These are phyloP conservation scores for Brassica hybrid DNA, from an alignment of 441 rosid genomes.

Conservation along the genomic window DNA sequence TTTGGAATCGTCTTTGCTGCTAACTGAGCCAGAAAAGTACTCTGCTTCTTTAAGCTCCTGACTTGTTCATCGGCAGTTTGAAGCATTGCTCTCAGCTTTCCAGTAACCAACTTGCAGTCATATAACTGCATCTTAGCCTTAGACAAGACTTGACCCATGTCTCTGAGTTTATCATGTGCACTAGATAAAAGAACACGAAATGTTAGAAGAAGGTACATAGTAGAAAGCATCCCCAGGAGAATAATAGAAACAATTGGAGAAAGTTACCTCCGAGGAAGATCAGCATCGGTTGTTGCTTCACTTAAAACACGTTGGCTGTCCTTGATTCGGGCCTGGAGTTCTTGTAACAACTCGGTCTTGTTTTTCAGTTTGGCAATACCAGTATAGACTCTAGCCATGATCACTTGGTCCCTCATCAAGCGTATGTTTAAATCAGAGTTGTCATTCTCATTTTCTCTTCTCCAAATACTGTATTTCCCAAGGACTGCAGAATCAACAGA, in stretches of 20 bases:
- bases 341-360: constrained; percentile 68
- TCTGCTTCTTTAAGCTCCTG: constrained; percentile 96
- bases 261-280: constrained; percentile 74
- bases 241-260: constrained; percentile 14
- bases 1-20: constrained; percentile 98
- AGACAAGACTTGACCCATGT: constrained; percentile 85
- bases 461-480: constrained; percentile 95
- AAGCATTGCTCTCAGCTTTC: constrained; percentile 98
- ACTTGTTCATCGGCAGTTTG: constrained; percentile 98
- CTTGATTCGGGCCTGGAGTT: constrained; percentile 76
- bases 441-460: constrained; percentile 89
- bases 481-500: constrained; percentile 94
- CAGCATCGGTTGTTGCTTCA: constrained; percentile 79
- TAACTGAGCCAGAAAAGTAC: constrained; percentile 96
- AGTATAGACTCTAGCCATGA: constrained; percentile 90
- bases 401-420: constrained; percentile 90
- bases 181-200: constrained; percentile 40
- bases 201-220: not conserved
- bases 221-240: constrained; percentile 4
- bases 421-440: constrained; percentile 87
- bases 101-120: constrained; percentile 92
- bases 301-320: constrained; percentile 85
- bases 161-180: constrained; percentile 82
- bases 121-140: constrained; percentile 84
- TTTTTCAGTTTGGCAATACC: constrained; percentile 80